Percentiles rank a stretch among this genome's conserved stretches.
phyloP scores from a whole-genome alignment of 495 filamentous ascomycete species.

The Penicillium waksmanii region DNA sequence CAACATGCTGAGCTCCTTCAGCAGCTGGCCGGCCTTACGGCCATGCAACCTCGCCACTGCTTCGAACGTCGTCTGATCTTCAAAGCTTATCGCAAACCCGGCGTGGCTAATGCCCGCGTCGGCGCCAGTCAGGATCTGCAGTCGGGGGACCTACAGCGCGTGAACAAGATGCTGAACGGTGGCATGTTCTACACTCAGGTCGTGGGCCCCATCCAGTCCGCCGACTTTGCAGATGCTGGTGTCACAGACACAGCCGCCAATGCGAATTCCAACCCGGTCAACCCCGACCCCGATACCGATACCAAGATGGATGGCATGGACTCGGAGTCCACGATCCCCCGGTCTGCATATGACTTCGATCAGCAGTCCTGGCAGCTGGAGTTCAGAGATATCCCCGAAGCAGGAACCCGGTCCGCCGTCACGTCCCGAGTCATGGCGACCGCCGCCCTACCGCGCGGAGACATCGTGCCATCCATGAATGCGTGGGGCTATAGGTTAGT shows the following conservation, averaged over 20 bases:
- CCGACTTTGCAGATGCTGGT: conserved; percentile 34
- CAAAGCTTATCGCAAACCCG: conserved; percentile 59
- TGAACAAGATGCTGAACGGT: conserved; percentile 54
- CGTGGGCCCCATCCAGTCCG: conserved; percentile 43
- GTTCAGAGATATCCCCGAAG: conserved; percentile 58
- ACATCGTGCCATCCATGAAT: conserved; percentile 51
- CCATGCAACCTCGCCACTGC: conserved; percentile 64
- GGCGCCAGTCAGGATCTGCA: conserved; percentile 51
- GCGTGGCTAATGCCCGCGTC: conserved; percentile 38
- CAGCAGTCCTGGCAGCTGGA: conserved; percentile 53
- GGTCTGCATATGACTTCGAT: conserved; percentile 40
- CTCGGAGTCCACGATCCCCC: conserved; percentile 13
- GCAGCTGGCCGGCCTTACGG: conserved; percentile 68
- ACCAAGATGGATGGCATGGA: conserved; percentile 39
- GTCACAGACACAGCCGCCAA: not conserved
- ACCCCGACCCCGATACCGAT: conserved; percentile 35
- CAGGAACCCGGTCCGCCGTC: conserved; percentile 50
- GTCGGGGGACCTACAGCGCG: conserved; percentile 44
- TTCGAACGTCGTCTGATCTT: conserved; percentile 67
- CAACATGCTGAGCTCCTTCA: conserved; percentile 64
- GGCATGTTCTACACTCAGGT: conserved; percentile 56
- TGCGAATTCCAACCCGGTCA: not conserved
- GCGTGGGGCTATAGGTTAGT: conserved; percentile 56
- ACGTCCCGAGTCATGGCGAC: conserved; percentile 53
- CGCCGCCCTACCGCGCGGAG: conserved; percentile 45